Evolutionary conservation across 306 rosid genomes (phyloP).

Genomic region (Casuarina glauca): DNA sequence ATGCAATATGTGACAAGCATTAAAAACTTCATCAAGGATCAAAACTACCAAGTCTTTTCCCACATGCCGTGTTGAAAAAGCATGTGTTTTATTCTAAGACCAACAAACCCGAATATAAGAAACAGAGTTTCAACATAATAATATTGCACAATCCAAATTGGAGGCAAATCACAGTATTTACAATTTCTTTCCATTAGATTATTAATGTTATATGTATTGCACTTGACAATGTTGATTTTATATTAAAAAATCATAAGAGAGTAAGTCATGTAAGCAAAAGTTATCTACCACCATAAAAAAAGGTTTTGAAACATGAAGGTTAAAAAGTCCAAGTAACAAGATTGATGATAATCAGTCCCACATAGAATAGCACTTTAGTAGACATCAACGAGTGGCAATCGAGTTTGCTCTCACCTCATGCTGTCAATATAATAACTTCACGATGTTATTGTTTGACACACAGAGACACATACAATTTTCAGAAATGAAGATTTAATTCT

Average conservation of each 20-base stretch:
- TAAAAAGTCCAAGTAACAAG: neutral
- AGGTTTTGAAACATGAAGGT: neutral
- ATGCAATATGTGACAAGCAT: slow-evolving; percentile 15
- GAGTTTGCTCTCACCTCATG: neutral
- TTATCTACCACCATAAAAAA: neutral
- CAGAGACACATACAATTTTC: neutral
- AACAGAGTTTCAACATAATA: neutral
- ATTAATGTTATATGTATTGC: neutral
- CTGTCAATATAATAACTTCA: too few species aligned
- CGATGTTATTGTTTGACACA: neutral
- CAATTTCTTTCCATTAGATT: neutral
- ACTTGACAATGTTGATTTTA: neutral
- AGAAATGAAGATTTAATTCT: neutral
- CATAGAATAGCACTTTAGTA: too few species aligned
- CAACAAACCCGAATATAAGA: neutral
- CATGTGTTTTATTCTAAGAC: neutral
- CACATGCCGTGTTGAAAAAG: neutral
- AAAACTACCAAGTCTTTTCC: slow-evolving; percentile 5
- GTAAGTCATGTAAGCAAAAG: neutral
- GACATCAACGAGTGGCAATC: neutral
- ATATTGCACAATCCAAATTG: neutral
- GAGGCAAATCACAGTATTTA: neutral
- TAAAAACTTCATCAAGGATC: slow-evolving; percentile 9
- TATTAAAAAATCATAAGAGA: neutral
- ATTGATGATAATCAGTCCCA: neutral